Base-by-base conservation (phyloP, 1,284 basidiomycete genomes). In the Uromyces viciae-fabae region DNA sequence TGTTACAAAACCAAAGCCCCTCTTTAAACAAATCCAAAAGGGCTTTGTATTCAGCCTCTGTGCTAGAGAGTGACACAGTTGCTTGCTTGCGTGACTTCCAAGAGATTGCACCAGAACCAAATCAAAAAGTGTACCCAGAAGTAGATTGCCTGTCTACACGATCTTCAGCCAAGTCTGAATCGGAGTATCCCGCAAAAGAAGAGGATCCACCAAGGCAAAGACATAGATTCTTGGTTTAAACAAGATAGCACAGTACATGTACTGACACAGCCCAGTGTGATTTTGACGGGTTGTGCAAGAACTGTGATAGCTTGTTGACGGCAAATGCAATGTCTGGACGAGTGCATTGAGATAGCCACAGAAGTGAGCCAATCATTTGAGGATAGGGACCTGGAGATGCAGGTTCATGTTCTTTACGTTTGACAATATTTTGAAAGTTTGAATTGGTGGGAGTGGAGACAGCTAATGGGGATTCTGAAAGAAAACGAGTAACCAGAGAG, bases 21-120 rank as follows among this genome's bases (percentile, higher is more conserved):
- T 66, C 62, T 14, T 66, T 33, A 22, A 19, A 66, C 3, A 31
- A 31, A 28, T 66, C 62, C 7, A 31, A 66, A 5, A 66, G 28
- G 3, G 62, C 31, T 66, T 66, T 66, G 33, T 66, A 66, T 22
- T 66, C 62, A n/a, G n/a, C n/a, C n/a, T n/a, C n/a, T n/a, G 58
- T 62, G 33, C 58, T 62, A 9, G 25, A 62, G 15, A 69, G 66
- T 4, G 66, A 42, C 38, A 69, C 66, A 33, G 66, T 69, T 8
- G 19, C 43, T 28, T 69, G 66, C 25, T 69, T 69, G 3, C 25
- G 66, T 15, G 66, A 69, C 25, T 69, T 40, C 33, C 66, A 69
- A 22, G 66, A 69, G 4, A 69, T 40, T 3, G 66, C 36, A 36
- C 66, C 33, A 40, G n/a, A 28, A 38, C 66, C 33, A 3, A 69